Base-by-base conservation (phyloP, 2,329 filamentous ascomycete genomes). In the Colletotrichum liaoningense region DNA sequence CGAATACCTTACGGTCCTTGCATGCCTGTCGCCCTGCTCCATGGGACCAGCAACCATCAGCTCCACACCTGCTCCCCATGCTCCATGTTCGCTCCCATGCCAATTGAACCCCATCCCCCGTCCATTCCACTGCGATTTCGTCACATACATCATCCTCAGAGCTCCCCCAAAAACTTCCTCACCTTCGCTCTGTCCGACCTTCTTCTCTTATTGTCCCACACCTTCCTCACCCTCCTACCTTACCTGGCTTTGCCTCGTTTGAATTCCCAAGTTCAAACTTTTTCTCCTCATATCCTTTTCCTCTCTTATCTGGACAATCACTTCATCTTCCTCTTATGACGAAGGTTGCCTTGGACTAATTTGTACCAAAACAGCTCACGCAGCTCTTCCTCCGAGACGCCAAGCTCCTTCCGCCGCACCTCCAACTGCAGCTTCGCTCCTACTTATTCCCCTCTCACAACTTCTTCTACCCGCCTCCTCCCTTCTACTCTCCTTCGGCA, bases 351-450 rank as follows among this genome's bases (percentile, higher is more conserved):
- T 69, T 69, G 64, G 67, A 75, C 75, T 77, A 73, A 60, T 63
- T 60, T 46, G 69, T 64, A 24, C 68, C 67, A 75, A 67, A 72
- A 65, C 77, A 90, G 88, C 81, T 87, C 77, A 81, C 85, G 75
- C 89, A 90, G 80, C 85, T 90, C 77, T 82, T 88, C 72, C 84
- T 89, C 77, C 83, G 82, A 77, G 85, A 87, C 83, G 80, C 84
- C 80, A 87, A 86, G 82, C 81, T 87, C 76, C 49, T 62, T 16
- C 71, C 57, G 5, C 46, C 67, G 22, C 67, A 60, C 16, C 49
- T 66, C 24, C 67, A 70, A 54, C 67, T 73, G 62, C 83, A 84
- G 62, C 68, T 73, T 75, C 77, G 78, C 73, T 79, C 78, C 70
- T 77, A 77, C 76, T 80, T 74, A 69, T 74, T 74, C 49, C 49